Base-by-base conservation (phyloP, 768 basidiomycete genomes). In the Naganishia vishniacii region DNA sequence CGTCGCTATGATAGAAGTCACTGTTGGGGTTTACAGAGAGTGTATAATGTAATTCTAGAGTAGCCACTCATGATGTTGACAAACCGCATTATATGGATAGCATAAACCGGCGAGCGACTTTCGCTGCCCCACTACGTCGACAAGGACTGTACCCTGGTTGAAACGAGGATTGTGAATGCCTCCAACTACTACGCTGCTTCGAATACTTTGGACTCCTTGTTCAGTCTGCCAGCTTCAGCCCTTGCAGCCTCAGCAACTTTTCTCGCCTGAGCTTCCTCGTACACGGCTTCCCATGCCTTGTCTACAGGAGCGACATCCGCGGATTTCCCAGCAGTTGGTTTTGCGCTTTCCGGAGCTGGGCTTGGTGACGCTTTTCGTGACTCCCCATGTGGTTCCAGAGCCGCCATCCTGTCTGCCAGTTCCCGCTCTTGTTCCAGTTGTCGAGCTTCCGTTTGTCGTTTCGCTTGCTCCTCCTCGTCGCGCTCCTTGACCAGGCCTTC, bases 401-500 rank as follows among this genome's bases (percentile, higher is more conserved):
- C 53, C 34, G 53, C 53, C 23, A 56, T 25, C 53, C 34, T 56
- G n/a, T 56, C 53, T 20, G 23, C 37, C 34, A 56, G n/a, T 41
- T 37, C 34, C 23, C 53, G 34, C 34, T 56, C 53, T 37, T 56
- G 34, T 8, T 56, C 37, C 53, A n/a, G n/a, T n/a, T n/a, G n/a
- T n/a, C 26, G 28, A 13, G 31, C 62, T 34, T 32, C 40, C 58
- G 58, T 48, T 68, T 64, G 70, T 69, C 62, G 66, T 67, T 67
- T 68, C 59, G 64, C 64, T 9, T 26, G 46, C 47, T 62, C 60
- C 58, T 80, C 79, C 62, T 60, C 77, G 68, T 82, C 77, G 18
- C 72, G 78, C 65, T 82, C 81, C 70, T 76, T 72, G 20, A 83
- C 80, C 66, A 93, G 76, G 40, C 77, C 82, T 51, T 79, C 80